These are phyloP conservation scores for Globisporangium parvum DNA, from an alignment of 352 stramenopile genomes.

Conservation along the genomic window DNA sequence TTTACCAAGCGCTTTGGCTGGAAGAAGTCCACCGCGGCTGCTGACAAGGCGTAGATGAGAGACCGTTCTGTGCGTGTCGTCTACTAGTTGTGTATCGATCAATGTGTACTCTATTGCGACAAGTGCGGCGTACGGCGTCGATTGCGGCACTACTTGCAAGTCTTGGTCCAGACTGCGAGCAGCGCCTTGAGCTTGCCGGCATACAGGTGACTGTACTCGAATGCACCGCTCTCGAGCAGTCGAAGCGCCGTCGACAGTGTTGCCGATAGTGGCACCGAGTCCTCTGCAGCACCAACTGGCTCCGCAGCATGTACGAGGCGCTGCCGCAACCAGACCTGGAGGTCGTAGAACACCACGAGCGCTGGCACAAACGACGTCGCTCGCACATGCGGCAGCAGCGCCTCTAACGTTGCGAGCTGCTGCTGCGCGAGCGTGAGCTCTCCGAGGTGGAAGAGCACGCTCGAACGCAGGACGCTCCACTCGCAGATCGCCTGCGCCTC, in stretches of 20 bases:
- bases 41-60: conserved; percentile 6
- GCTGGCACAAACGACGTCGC: conserved; percentile 24
- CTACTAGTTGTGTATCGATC: not conserved
- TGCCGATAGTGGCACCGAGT: too few species aligned
- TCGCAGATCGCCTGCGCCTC: conserved; percentile 19
- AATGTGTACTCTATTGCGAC: conserved; percentile 13
- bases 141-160: not conserved
- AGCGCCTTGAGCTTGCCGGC: conserved; percentile 9
- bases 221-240: not conserved
- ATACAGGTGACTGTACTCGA: conserved; percentile 16
- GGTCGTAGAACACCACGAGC: conserved; percentile 30
- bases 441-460: conserved; percentile 29
- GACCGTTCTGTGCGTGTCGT: not conserved
- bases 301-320: not conserved
- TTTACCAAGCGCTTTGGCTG: conserved; percentile 18
- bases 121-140: not conserved
- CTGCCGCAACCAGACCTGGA: conserved; percentile 24
- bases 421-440: conserved; percentile 19
- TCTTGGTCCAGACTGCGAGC: conserved; percentile 2
- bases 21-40: conserved; percentile 11
- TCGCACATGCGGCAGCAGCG: conserved; percentile 10
- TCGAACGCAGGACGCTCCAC: conserved; percentile 24
- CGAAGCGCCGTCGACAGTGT: not conserved
- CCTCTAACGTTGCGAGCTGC: conserved; percentile 17
- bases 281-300: not conserved